phyloP scores from a whole-genome alignment of 352 stramenopile genomes.

The Phytopythium sindhum region DNA sequence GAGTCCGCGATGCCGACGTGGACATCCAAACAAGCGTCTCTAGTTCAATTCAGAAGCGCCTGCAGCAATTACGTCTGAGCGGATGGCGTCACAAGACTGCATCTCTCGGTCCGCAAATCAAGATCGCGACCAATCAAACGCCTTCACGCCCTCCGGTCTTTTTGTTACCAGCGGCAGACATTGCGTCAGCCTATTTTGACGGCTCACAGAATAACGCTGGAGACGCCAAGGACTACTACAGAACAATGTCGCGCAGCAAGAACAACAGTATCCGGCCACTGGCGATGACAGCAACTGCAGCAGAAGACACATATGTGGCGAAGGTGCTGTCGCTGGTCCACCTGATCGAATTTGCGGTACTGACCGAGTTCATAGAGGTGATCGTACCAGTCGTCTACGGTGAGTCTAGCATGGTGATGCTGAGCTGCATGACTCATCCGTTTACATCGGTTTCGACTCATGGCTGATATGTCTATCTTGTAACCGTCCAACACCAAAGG shows the following conservation, averaged over 20 bases:
- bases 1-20: not conserved
- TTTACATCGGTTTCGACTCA: too few relatives aligned
- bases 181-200: not conserved
- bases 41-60: not conserved
- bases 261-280: not conserved
- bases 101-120: not conserved
- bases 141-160: not conserved
- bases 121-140: not conserved
- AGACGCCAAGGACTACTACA: too few relatives aligned
- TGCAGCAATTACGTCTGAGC: not conserved
- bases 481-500: not conserved
- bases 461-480: too few relatives aligned
- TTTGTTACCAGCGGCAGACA: not conserved
- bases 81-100: not conserved
- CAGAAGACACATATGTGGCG: constrained; percentile 15
- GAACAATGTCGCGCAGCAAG: too few relatives aligned
- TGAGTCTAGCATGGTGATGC: constrained; percentile 1
- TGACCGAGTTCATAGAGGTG: constrained; percentile 41
- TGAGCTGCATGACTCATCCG: too few relatives aligned
- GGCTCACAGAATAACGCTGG: too few relatives aligned
- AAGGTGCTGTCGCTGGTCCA: constrained; percentile 18
- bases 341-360: constrained; percentile 32
- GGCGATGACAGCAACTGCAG: not conserved
- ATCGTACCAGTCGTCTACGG: constrained; percentile 33
- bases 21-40: not conserved